Percentiles rank a stretch among this genome's conserved stretches.
These are phyloP conservation scores for Thermoascus crustaceus DNA, from an alignment of 2,329 filamentous ascomycete genomes.

Conservation along the genomic window DNA sequence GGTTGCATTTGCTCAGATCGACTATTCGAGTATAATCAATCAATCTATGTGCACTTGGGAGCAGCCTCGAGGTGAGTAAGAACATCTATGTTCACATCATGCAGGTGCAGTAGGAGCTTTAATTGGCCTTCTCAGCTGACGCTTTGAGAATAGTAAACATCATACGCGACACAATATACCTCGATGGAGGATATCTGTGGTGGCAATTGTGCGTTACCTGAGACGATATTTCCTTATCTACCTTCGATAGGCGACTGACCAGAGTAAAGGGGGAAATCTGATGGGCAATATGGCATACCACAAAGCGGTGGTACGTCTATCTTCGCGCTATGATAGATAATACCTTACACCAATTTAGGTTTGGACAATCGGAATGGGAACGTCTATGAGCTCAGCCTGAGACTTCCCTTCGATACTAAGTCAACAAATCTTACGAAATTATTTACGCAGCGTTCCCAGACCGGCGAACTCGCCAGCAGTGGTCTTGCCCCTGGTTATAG, in stretches of 20 bases:
- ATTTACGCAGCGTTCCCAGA: slow-evolving; percentile 44
- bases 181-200: slow-evolving; percentile 54
- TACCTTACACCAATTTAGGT: neutral
- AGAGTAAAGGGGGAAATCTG: slow-evolving; percentile 34
- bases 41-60: slow-evolving; percentile 54
- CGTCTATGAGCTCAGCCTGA: slow-evolving; percentile 53
- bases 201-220: slow-evolving; percentile 40
- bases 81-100: neutral
- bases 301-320: slow-evolving; percentile 37
- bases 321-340: slow-evolving; percentile 3
- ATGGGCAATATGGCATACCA: slow-evolving; percentile 31
- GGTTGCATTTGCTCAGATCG: neutral
- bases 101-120: too few species aligned
- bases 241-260: slow-evolving; percentile 1
- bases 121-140: too few species aligned
- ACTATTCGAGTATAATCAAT: slow-evolving; percentile 42
- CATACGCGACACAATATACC: slow-evolving; percentile 54
- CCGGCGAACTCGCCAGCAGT: slow-evolving; percentile 40
- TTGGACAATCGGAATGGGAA: slow-evolving; percentile 46
- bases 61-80: slow-evolving; percentile 28
- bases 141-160: slow-evolving; percentile 43
- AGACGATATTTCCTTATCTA: neutral
- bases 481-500: slow-evolving; percentile 49
- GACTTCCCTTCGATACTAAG: slow-evolving; percentile 45
- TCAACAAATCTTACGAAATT: slow-evolving; percentile 47